A percentile compares a stretch with the other conserved stretches of the same genome.
These are phyloP conservation scores for Phalaenopsis aphrodite DNA, from an alignment of 106 monocot genomes.

Conservation along the genomic window DNA sequence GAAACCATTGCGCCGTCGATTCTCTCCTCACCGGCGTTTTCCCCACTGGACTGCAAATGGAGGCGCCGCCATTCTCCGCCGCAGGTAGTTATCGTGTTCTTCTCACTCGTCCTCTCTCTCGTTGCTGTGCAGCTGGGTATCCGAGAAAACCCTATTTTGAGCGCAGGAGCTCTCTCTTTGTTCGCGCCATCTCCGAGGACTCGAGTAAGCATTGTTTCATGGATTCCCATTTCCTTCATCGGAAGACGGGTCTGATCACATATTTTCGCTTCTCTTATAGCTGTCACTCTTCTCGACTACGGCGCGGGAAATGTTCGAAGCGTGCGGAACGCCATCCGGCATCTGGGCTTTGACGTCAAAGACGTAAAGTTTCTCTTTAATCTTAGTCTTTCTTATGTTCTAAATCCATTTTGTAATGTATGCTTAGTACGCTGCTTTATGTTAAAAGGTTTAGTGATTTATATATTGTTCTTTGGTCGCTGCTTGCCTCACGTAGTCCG, in stretches of 20 bases:
- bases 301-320: slow-evolving; percentile 93
- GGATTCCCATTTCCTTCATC: neutral
- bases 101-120: neutral
- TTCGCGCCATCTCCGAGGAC: neutral
- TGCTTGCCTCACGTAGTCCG: too few relatives aligned
- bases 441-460: neutral
- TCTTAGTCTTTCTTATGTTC: neutral
- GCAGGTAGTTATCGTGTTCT: neutral
- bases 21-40: neutral
- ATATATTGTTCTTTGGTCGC: neutral
- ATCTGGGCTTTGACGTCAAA: slow-evolving; percentile 78
- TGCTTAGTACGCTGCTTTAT: neutral
- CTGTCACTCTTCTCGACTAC: slow-evolving; percentile 82
- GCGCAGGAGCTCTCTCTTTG: neutral
- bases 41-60: neutral
- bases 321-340: slow-evolving; percentile 68
- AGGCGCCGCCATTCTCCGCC: neutral
- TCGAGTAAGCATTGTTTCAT: slow-evolving; percentile 5
- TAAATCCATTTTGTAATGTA: neutral
- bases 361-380: slow-evolving; percentile 34
- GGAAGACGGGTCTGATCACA: neutral
- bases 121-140: neutral
- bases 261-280: slow-evolving; percentile 14
- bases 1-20: neutral
- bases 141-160: neutral